Percentiles rank a stretch among this genome's conserved stretches.
Evolutionary conservation across 106 monocot genomes (phyloP).

Genomic region (Dioscorea alata): DNA sequence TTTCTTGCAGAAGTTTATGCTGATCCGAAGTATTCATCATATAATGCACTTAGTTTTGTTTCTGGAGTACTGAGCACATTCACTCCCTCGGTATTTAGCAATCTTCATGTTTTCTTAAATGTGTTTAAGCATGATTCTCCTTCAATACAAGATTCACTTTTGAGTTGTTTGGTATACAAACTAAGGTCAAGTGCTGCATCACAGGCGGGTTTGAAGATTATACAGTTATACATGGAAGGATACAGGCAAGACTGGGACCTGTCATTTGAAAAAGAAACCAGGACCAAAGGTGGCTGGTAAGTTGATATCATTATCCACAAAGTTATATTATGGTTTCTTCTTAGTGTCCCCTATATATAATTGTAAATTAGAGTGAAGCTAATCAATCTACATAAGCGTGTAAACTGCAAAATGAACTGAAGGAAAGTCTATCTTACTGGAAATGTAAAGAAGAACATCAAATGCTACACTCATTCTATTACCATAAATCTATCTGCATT

Average conservation of each 20-base stretch:
- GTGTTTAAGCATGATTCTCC: too few relatives aligned
- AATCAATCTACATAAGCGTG: too few relatives aligned
- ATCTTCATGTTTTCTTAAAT: neutral
- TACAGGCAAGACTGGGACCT: conserved; percentile 94
- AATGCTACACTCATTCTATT: too few relatives aligned
- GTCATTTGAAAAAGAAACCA: conserved; percentile 77
- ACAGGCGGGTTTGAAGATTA: conserved; percentile 84
- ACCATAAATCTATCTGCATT: too few relatives aligned
- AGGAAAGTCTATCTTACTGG: too few relatives aligned
- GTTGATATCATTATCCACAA: conserved; percentile 1
- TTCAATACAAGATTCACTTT: too few relatives aligned
- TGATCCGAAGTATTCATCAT: conserved; percentile 81
- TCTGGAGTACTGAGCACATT: conserved; percentile 74
- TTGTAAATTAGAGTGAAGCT: too few relatives aligned
- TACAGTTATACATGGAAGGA: conserved; percentile 85
- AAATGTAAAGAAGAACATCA: too few relatives aligned
- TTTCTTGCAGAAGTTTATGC: conserved; percentile 87
- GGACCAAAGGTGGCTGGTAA: conserved; percentile 82
- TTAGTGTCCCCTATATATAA: neutral
- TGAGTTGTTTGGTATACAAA: too few relatives aligned
- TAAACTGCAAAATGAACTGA: neutral
- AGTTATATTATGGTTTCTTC: neutral
- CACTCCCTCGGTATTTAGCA: conserved; percentile 51
- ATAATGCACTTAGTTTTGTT: conserved; percentile 75
- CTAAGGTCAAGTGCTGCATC: neutral